Base-by-base conservation (phyloP, 2,329 filamentous ascomycete genomes). In the Falciphora oryzae region DNA sequence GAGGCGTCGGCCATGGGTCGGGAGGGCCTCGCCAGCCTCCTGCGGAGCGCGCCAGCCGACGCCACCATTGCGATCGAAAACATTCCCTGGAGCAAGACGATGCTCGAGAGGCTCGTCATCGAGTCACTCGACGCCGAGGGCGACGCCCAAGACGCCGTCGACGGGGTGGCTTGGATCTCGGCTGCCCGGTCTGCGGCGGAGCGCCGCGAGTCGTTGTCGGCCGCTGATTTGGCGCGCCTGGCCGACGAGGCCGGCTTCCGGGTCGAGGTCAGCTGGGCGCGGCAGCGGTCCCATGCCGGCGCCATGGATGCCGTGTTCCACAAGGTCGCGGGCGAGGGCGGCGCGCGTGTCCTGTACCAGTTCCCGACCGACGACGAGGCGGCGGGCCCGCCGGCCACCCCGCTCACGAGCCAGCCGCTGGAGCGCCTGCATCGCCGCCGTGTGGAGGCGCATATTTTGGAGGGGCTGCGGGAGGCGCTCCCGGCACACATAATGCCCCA, bases 401-500 rank as follows among this genome's bases (percentile, higher is more conserved):
- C 27, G 57, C 27, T 31, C 16, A 28, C 25, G 28, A 59, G n/a
- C 25, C 57, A 32, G 27, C 57, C 57, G 11, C 28, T 31, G 18
- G 16, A 59, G 27, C 25, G 32, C 18, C 27, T 59, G 57, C 57
- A 22, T 13, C 18, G 27, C 27, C 57, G 57, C 18, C 57, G 27
- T 28, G 32, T 29, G 14, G 57, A 59, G 27, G 32, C 11, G 32
- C 28, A 59, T n/a, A 32, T 59, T 14, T 28, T 14, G 5, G 32
- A 31, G 25, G 28, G 32, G 28, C 27, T 59, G 27, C 18, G 32
- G 32, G n/a, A 29, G 28, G n/a, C 22, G 80, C 75, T 89, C 4
- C 85, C 86, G 2, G 75, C 75, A 11, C 87, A 83, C 68, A 89
- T 89, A 86, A 74, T 88, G 6, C 87, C 87, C 2, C 76, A 77